phyloP scores from a whole-genome alignment of 352 stramenopile genomes.

The Phytophthora pinifolia region DNA sequence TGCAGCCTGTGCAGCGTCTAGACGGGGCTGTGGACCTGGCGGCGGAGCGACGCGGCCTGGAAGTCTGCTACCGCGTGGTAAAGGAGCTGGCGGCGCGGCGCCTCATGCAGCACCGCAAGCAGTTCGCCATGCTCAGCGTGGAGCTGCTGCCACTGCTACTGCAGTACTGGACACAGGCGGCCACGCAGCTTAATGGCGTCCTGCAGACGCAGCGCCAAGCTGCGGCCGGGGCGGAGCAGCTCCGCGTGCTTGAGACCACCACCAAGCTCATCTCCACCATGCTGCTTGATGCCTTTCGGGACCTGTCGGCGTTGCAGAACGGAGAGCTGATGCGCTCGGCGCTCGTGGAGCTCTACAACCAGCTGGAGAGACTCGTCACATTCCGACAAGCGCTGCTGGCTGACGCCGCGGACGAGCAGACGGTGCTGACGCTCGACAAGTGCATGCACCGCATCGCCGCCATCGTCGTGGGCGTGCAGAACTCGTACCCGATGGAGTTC shows the following conservation, averaged over 20 bases:
- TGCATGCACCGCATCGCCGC: conserved; percentile 60
- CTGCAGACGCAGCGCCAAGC: conserved; percentile 29
- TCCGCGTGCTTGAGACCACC: conserved; percentile 45
- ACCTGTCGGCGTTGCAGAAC: conserved; percentile 53
- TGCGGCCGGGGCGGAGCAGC: conserved; percentile 18
- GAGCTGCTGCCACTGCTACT: conserved; percentile 60
- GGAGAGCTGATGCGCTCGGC: conserved; percentile 56
- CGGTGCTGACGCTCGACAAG: conserved; percentile 50
- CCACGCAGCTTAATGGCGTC: conserved; percentile 35
- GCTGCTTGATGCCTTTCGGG: conserved; percentile 71
- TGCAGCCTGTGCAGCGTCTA: conserved; percentile 43
- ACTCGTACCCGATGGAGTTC: conserved; percentile 85
- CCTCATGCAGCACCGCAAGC: conserved; percentile 82
- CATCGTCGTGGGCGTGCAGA: conserved; percentile 72
- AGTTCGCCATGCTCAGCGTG: conserved; percentile 73
- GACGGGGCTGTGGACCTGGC: conserved; percentile 15
- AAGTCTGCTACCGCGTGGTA: conserved; percentile 70
- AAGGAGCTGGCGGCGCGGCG: conserved; percentile 78
- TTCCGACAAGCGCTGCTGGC: conserved; percentile 37
- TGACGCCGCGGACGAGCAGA: conserved; percentile 13
- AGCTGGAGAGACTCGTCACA: conserved; percentile 59
- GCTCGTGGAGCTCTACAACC: conserved; percentile 72
- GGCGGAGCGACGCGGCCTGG: conserved; percentile 42
- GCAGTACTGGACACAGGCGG: conserved; percentile 54
- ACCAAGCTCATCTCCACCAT: conserved; percentile 75